phyloP scores from a whole-genome alignment of 2,329 filamentous ascomycete species.

The Hymenoscyphus fructigenus region DNA sequence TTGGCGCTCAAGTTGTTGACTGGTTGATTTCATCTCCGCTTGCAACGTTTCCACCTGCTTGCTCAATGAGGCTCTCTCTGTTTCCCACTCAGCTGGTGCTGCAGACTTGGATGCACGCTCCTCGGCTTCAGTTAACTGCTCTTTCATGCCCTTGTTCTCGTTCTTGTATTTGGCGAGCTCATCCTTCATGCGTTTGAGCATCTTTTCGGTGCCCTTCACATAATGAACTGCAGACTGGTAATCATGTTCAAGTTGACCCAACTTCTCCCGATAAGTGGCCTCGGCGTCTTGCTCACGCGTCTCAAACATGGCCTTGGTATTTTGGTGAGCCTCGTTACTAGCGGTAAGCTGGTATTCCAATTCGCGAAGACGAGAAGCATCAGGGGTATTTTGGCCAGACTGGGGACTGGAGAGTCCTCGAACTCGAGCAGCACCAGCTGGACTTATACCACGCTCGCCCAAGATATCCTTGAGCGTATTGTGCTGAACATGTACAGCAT shows the following conservation, averaged over 20 bases:
- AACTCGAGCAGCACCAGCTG: conserved; percentile 68
- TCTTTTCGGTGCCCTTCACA: conserved; percentile 97
- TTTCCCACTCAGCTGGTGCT: conserved; percentile 66
- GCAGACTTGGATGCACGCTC: conserved; percentile 48
- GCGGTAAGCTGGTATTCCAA: conserved; percentile 84
- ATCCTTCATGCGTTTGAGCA: conserved; percentile 98
- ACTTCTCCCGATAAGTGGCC: conserved; percentile 84
- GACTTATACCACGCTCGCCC: conserved; percentile 81
- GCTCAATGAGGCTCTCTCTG: conserved; percentile 67
- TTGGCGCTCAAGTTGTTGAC: conserved; percentile 68
- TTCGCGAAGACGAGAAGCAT: conserved; percentile 75
- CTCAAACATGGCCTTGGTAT: conserved; percentile 76
- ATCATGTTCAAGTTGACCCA: conserved; percentile 91
- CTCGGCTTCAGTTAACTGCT: conserved; percentile 71
- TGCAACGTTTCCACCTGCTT: conserved; percentile 69
- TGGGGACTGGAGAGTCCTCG: conserved; percentile 72
- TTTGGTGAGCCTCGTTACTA: conserved; percentile 77
- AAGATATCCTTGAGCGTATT: conserved; percentile 91
- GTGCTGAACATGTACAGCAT: conserved; percentile 88
- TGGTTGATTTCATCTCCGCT: conserved; percentile 63
- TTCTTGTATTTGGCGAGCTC: conserved; percentile 91
- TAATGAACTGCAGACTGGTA: conserved; percentile 98
- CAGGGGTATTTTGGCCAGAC: conserved; percentile 74
- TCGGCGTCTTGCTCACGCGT: conserved; percentile 84
- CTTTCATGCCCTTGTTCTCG: conserved; percentile 78